These are phyloP conservation scores for Parasarocladium wereldwijsianum DNA, from an alignment of 2,329 filamentous ascomycete genomes.

Conservation along the genomic window DNA sequence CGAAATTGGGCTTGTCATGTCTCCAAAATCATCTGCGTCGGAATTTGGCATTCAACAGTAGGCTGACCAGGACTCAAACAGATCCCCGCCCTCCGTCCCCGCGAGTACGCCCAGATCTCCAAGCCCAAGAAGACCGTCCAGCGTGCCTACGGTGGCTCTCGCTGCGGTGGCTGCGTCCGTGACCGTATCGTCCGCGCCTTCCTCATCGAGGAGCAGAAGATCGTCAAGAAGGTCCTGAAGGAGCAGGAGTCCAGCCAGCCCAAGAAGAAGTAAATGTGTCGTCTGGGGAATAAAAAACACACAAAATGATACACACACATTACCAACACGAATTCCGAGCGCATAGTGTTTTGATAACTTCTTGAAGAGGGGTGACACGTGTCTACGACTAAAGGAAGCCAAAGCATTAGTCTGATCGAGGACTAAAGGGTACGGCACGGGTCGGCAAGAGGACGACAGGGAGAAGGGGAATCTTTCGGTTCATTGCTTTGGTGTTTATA, in stretches of 20 bases:
- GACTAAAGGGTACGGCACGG: too few species aligned
- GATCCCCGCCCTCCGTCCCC: constrained; percentile 93
- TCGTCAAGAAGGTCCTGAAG: constrained; percentile 99
- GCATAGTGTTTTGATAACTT: too few species aligned
- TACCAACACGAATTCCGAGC: too few species aligned
- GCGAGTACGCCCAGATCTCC: constrained; percentile 93
- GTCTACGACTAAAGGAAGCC: too few species aligned
- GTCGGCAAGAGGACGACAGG: too few species aligned
- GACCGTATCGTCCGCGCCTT: constrained; percentile 97
- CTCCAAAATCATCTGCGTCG: too few species aligned
- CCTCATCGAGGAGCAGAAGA: constrained; percentile 99
- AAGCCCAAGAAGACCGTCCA: constrained; percentile 99
- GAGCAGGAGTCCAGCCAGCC: constrained; percentile 70
- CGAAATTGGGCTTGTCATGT: too few species aligned
- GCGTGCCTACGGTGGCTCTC: constrained; percentile 94
- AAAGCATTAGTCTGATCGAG: too few species aligned
- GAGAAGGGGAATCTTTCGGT: too few species aligned
- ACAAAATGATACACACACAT: constrained; percentile 3
- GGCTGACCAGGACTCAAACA: constrained; percentile 20
- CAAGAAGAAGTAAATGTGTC: constrained; percentile 50
- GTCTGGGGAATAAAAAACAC: constrained; percentile 4
- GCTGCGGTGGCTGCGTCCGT: constrained; percentile 97
- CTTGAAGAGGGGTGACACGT: too few species aligned
- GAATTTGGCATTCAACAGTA: too few species aligned
- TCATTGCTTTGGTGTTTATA: constrained; percentile 40